These are phyloP conservation scores for Solanum stenotomum DNA, from an alignment of 257 asterid genomes.

Conservation along the genomic window DNA sequence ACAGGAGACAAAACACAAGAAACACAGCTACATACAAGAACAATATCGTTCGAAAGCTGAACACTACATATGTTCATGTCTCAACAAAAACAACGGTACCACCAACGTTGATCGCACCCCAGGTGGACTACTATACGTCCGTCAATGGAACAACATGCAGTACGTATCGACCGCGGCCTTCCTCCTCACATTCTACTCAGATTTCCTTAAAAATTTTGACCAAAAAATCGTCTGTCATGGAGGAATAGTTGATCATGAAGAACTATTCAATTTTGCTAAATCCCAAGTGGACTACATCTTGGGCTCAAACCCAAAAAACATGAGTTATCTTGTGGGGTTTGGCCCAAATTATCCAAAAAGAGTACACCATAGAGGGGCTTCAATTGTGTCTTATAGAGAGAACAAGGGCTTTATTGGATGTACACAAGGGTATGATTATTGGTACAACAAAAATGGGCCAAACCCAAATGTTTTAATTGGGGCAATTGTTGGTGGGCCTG, in stretches of 20 bases:
- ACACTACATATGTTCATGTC: conserved; percentile 51
- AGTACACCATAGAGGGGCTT: conserved; percentile 75
- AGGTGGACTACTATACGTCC: conserved; percentile 47
- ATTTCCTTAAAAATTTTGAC: conserved; percentile 30
- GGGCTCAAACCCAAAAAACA: conserved; percentile 53
- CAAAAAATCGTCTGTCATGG: conserved; percentile 26
- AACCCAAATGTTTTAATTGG: conserved; percentile 61
- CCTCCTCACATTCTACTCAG: conserved; percentile 43
- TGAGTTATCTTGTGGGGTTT: conserved; percentile 74
- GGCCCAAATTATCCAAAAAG: conserved; percentile 37
- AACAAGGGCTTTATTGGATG: conserved; percentile 50
- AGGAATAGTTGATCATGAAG: conserved; percentile 8
- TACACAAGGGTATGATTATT: conserved; percentile 55
- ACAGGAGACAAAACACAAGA: conserved; percentile 18
- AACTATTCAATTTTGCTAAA: conserved; percentile 28
- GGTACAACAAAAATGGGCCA: conserved; percentile 30
- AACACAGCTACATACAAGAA: conserved; percentile 19
- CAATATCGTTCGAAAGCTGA: conserved; percentile 55
- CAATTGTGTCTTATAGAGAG: conserved; percentile 30
- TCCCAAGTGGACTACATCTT: conserved; percentile 58
- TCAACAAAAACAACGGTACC: conserved; percentile 42
- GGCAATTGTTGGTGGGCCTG: conserved; percentile 79
- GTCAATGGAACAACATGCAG: conserved; percentile 80
- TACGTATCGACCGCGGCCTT: conserved; percentile 41
- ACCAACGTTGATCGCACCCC: conserved; percentile 42